Evolutionary conservation across 768 basidiomycete genomes (phyloP).

Genomic region (Boletus sensibilis): DNA sequence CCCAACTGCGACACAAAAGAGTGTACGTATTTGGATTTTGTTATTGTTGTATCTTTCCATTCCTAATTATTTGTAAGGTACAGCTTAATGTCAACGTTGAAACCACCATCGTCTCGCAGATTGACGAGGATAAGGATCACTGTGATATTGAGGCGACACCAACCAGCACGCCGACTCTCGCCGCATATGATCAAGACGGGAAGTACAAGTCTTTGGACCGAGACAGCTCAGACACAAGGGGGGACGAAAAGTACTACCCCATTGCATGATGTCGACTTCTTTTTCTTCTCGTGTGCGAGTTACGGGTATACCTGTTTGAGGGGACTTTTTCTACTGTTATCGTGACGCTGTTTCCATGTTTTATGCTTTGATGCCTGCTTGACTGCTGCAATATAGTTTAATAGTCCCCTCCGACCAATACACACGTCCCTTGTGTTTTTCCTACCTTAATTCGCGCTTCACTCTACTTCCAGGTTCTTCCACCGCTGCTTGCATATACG

Average conservation of each 20-base stretch:
- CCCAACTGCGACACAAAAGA: constrained; percentile 19
- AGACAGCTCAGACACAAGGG: constrained; percentile 17
- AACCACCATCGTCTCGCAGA: constrained; percentile 33
- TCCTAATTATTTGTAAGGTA: neutral
- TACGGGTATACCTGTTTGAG: constrained; percentile 11
- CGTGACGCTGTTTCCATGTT: neutral
- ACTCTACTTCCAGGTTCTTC: constrained; percentile 2
- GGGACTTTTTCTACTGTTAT: neutral
- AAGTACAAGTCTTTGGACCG: constrained; percentile 13
- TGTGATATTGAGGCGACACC: constrained; percentile 23
- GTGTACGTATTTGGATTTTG: constrained; percentile 12
- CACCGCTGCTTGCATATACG: neutral
- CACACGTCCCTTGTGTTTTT: neutral
- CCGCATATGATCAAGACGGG: constrained; percentile 12
- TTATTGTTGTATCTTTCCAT: neutral
- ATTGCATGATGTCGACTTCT: constrained; percentile 8
- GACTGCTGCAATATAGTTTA: constrained; percentile 10
- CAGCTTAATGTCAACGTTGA: constrained; percentile 35
- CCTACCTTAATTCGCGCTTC: neutral
- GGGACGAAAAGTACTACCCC: constrained; percentile 15
- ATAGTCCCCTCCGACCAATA: neutral
- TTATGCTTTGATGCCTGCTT: neutral
- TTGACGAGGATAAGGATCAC: constrained; percentile 27
- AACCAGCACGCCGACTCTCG: constrained; percentile 1
- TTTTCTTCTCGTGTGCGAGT: neutral